Base-by-base conservation (phyloP, 2,329 filamentous ascomycete genomes). In the Sporothrix schenckii region DNA sequence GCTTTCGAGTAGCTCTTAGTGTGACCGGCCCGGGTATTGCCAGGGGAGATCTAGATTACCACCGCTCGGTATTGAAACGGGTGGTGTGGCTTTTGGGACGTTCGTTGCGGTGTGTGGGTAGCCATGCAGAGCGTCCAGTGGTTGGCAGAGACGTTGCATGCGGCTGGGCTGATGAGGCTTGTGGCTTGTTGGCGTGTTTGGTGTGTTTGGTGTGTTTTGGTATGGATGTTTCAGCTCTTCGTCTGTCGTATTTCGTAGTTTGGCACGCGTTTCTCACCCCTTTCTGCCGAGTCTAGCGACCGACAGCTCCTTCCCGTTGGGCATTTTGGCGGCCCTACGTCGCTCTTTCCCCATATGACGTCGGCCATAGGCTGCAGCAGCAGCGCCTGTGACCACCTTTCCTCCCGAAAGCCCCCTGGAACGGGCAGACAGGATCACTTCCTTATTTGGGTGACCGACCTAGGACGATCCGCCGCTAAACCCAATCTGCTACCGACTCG, bases 401-500 rank as follows among this genome's bases (percentile, higher is more conserved):
- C 34, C 39, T 16, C 58, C 39, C 21, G 41, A 34, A 27, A n/a
- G 5, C n/a, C 58, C 58, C 58, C 39, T 63, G 58, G 58, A 63
- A 47, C 39, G 39, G 58, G 21, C 39, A 47, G 39, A 47, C 39
- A 63, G 58, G 13, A 49, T 24, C 53, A 50, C 61, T 71, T 39
- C 72, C 72, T 68, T 41, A 67, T 69, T 71, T 39, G 68, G 72
- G 47, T 72, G 72, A 74, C 73, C 73, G 73, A 74, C 69, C 49
- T 14, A 21, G 21, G 52, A 39, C 49, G 70, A 70, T 72, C 58
- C 7, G 54, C 47, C 72, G 75, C 79, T 80, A 80, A 77, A 54
- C 79, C 74, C 47, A 30, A 77, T 68, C 77, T 75, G 79, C 75
- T 74, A 80, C 79, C 79, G 79, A 80, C 66, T 68, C 56, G 56